A percentile compares a stretch with the other conserved stretches of the same genome.
Evolutionary conservation across 208 protist species (phyloP).

Genomic region (Trypanosoma lewisi): DNA sequence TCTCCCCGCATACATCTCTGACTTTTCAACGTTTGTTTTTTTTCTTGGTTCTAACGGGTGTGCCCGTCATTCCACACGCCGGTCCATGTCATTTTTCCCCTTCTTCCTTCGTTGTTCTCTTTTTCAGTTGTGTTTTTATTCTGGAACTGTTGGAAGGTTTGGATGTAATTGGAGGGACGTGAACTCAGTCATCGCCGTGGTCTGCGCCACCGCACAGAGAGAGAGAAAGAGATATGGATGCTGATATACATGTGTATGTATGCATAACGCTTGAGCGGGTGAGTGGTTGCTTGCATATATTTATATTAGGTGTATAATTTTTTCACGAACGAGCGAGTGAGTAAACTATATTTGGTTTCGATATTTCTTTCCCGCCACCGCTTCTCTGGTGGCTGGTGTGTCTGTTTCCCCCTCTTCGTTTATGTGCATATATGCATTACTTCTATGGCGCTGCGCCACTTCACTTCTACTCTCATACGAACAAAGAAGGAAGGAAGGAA

Average conservation of each 20-base stretch:
- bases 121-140: conserved; percentile 27
- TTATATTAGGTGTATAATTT: neutral
- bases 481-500: neutral
- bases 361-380: neutral
- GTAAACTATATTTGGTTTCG: too few relatives aligned
- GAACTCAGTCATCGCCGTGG: too few relatives aligned
- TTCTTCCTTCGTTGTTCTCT: conserved; percentile 18
- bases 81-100: too few relatives aligned
- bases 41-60: too few relatives aligned
- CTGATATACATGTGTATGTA: conserved; percentile 3
- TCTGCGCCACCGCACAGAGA: too few relatives aligned
- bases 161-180: too few relatives aligned
- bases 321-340: neutral
- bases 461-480: neutral
- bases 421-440: neutral
- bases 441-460: neutral
- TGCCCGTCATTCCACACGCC: too few relatives aligned
- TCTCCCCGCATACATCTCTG: too few relatives aligned
- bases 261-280: neutral
- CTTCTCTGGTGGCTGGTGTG: too few relatives aligned
- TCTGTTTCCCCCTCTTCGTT: neutral
- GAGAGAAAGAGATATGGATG: too few relatives aligned
- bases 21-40: conserved; percentile 9
- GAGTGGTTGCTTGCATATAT: neutral
- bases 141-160: neutral